These are phyloP conservation scores for Gossypium herbaceum DNA, from an alignment of 345 rosid species.

Conservation along the genomic window DNA sequence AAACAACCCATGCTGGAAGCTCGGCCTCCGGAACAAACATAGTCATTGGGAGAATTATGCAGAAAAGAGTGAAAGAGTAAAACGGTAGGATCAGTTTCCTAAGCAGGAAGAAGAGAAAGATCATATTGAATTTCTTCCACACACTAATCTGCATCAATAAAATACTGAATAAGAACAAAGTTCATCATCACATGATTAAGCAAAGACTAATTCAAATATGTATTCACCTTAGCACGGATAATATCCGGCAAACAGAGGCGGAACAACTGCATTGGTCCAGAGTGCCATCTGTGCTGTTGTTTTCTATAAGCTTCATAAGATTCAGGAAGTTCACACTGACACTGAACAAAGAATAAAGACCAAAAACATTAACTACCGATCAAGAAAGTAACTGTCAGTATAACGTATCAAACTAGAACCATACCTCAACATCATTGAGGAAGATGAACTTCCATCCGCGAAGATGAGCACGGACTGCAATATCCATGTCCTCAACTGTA, in stretches of 20 bases:
- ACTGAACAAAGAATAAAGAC: slow-evolving; percentile 37
- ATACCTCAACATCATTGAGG: slow-evolving; percentile 88
- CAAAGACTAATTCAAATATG: neutral
- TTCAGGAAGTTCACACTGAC: slow-evolving; percentile 88
- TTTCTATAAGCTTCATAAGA: slow-evolving; percentile 93
- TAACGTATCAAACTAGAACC: neutral
- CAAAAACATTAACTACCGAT: slow-evolving; percentile 2
- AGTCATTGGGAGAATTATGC: slow-evolving; percentile 92
- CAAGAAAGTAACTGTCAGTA: neutral
- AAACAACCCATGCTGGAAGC: slow-evolving; percentile 91
- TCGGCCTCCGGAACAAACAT: slow-evolving; percentile 92
- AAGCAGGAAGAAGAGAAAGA: slow-evolving; percentile 83
- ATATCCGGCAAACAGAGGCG: slow-evolving; percentile 82
- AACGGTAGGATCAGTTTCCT: slow-evolving; percentile 84
- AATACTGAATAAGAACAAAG: slow-evolving; percentile 5
- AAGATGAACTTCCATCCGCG: slow-evolving; percentile 88
- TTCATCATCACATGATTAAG: neutral
- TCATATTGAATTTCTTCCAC: slow-evolving; percentile 81
- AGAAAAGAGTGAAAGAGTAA: slow-evolving; percentile 92
- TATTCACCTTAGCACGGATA: slow-evolving; percentile 62
- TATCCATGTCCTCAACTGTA: slow-evolving; percentile 96
- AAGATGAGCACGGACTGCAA: slow-evolving; percentile 95
- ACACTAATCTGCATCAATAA: slow-evolving; percentile 62
- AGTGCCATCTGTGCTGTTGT: slow-evolving; percentile 97
- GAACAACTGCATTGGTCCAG: slow-evolving; percentile 98